A percentile compares a stretch with the other conserved stretches of the same genome.
These are phyloP conservation scores for Prototheca stagnorum DNA, from an alignment of 163 green algal genomes.

Conservation along the genomic window DNA sequence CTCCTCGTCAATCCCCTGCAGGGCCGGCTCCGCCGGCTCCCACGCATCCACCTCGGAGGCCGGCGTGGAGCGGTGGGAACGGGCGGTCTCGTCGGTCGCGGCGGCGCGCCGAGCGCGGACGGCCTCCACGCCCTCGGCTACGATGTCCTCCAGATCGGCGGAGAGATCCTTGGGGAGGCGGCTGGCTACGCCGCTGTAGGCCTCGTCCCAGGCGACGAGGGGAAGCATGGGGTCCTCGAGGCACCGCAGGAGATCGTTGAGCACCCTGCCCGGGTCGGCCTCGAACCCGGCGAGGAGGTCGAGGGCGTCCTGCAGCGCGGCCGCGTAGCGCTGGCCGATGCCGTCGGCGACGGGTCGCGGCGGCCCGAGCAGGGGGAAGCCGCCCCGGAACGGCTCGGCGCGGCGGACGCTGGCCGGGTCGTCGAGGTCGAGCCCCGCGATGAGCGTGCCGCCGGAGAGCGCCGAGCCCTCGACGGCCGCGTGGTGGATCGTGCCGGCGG, in stretches of 20 bases:
- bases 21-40: no score
- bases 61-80: no score
- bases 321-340: conserved; percentile 41
- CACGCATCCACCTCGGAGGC: no score
- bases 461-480: conserved; percentile 56
- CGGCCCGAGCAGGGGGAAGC: conserved; percentile 55
- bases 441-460: conserved; percentile 56
- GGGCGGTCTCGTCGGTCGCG: no score
- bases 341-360: conserved; percentile 37
- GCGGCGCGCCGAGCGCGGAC: no score
- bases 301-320: conserved; percentile 31
- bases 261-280: conserved; percentile 34
- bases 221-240: conserved; percentile 60
- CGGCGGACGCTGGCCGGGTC: conserved; percentile 27
- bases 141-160: conserved; percentile 19
- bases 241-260: conserved; percentile 47
- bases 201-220: conserved; percentile 59
- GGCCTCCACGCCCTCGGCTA: conserved; percentile 10
- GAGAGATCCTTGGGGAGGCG: conserved; percentile 22
- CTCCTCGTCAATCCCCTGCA: no score
- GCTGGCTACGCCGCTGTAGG: conserved; percentile 38
- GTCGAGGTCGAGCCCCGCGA: conserved; percentile 65
- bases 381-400: conserved; percentile 26
- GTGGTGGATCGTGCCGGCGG: conserved; percentile 52
- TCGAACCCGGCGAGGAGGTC: conserved; percentile 51